Conservation (phyloP, 495 filamentous ascomycete genomes). For the Evansstolkia leycettana region DNA sequence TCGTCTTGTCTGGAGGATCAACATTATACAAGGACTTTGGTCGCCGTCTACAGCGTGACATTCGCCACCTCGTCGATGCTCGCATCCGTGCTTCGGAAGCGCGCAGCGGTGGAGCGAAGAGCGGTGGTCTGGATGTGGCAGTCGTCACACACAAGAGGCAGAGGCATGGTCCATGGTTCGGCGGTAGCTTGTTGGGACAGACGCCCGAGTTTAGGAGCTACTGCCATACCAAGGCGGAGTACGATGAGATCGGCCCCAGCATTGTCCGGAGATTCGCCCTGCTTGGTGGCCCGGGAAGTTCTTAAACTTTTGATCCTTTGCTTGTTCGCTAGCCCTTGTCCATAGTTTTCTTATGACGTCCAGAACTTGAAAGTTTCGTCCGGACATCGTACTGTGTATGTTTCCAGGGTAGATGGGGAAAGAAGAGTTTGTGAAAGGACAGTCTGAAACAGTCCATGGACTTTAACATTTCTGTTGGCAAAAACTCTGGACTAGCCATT, state of each 20-base stretch:
- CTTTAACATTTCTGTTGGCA: neutral
- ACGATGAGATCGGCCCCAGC: slow-evolving; percentile 87
- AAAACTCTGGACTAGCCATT: neutral
- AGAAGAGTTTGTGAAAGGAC: too few relatives aligned
- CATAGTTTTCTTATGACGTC: slow-evolving; percentile 10
- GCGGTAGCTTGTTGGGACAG: slow-evolving; percentile 88
- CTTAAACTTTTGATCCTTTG: slow-evolving; percentile 18
- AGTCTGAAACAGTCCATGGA: neutral
- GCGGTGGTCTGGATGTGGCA: slow-evolving; percentile 83
- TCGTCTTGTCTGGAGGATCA: slow-evolving; percentile 91
- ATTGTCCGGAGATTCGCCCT: slow-evolving; percentile 94
- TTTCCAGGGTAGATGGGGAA: too few relatives aligned
- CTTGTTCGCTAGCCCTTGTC: slow-evolving; percentile 16
- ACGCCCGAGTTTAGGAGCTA: slow-evolving; percentile 98
- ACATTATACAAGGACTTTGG: slow-evolving; percentile 98
- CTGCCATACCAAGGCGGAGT: slow-evolving; percentile 96
- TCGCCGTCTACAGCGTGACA: slow-evolving; percentile 86
- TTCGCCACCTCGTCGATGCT: slow-evolving; percentile 86
- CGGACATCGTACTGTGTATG: neutral
- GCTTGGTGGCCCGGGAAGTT: slow-evolving; percentile 77
- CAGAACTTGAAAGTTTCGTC: neutral
- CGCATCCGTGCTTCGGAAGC: slow-evolving; percentile 83
- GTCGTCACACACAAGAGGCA: slow-evolving; percentile 95
- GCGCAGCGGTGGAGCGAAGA: slow-evolving; percentile 70
- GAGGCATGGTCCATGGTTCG: slow-evolving; percentile 95